Conservation (phyloP, 805 yeast species). For the Lachancea waltii region DNA sequence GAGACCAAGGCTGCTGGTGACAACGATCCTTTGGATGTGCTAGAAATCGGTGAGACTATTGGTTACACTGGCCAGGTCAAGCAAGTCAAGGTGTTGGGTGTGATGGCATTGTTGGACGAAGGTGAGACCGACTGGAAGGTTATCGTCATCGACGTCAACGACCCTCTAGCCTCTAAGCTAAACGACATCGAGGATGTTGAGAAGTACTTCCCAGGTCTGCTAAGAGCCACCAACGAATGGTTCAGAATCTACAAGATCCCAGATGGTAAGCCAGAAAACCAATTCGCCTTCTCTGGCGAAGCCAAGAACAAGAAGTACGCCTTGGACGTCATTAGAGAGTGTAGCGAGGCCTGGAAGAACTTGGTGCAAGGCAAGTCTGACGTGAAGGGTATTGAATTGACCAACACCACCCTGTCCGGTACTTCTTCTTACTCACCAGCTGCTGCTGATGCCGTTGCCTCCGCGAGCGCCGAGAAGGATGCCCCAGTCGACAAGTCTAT, state of each 20-base stretch:
- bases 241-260: conserved; percentile 97
- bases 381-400: conserved; percentile 61
- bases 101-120: conserved; percentile 90
- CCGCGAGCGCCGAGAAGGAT: conserved; percentile 65
- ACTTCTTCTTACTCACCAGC: conserved; percentile 49
- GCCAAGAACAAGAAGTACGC: conserved; percentile 86
- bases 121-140: conserved; percentile 92
- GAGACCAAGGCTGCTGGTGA: conserved; percentile 70
- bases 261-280: conserved; percentile 95
- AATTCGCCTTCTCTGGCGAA: conserved; percentile 94
- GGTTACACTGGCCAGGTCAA: conserved; percentile 66
- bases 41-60: conserved; percentile 70
- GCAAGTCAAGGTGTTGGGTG: conserved; percentile 88
- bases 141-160: conserved; percentile 79
- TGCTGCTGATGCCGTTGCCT: conserved; percentile 51
- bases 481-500: conserved; percentile 95
- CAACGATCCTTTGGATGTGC: conserved; percentile 80
- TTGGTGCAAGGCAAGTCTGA: conserved; percentile 61
- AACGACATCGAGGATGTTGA: conserved; percentile 89
- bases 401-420: conserved; percentile 63
- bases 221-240: conserved; percentile 96
- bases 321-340: conserved; percentile 73
- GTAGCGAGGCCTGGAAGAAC: conserved; percentile 76
- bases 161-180: conserved; percentile 82
- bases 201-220: conserved; percentile 81